phyloP scores from a whole-genome alignment of 2,329 filamentous ascomycete genomes.

The Exophiala xenobiotica region DNA sequence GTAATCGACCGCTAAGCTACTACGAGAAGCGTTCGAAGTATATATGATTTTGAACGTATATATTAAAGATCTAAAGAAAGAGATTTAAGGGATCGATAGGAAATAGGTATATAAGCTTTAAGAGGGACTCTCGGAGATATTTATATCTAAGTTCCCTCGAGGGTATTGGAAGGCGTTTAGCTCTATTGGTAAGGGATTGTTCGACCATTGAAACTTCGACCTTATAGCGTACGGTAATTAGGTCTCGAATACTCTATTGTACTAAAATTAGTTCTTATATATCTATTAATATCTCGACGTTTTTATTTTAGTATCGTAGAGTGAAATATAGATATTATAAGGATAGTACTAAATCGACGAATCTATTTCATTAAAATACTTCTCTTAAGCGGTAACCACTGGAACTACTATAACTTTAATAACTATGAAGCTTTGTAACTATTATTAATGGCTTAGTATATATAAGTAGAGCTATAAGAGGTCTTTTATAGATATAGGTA shows the following conservation, averaged over 20 bases:
- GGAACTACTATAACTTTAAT: background rate
- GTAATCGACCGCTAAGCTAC: conserved; percentile 4
- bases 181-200: background rate
- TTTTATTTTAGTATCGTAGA: background rate
- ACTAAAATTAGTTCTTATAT: background rate
- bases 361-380: background rate
- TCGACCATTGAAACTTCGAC: background rate
- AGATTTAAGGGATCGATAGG: background rate
- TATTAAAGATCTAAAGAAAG: conserved; percentile 5
- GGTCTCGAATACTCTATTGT: background rate
- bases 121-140: conserved; percentile 1
- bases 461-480: background rate
- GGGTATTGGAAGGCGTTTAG: background rate
- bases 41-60: conserved; percentile 7
- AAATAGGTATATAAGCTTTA: background rate
- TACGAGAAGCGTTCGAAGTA: conserved; percentile 8
- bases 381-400: background rate
- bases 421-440: conserved; percentile 1
- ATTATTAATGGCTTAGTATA: background rate
- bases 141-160: background rate
- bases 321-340: background rate
- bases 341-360: background rate
- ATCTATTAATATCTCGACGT: background rate
- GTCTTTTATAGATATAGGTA: background rate
- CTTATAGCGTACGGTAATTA: background rate